Conservation (phyloP, 2,329 filamentous ascomycete species). For the Calonectria henricotiae region DNA sequence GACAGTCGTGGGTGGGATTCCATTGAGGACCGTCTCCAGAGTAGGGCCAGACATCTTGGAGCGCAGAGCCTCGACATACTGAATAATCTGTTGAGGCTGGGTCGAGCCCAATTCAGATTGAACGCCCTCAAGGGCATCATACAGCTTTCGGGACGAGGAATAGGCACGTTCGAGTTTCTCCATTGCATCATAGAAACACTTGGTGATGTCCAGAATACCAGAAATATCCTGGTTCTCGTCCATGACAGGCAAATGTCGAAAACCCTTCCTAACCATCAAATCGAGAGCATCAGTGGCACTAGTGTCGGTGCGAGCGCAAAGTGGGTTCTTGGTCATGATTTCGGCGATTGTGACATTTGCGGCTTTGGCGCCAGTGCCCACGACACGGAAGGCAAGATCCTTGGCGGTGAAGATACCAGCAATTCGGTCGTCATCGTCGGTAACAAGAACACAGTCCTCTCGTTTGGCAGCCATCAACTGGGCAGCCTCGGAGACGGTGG, state of each 20-base stretch:
- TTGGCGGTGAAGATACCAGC: slow-evolving; percentile 99
- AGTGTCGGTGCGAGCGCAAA: slow-evolving; percentile 97
- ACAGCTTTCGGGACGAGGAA: slow-evolving; percentile 96
- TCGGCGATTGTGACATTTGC: slow-evolving; percentile 93
- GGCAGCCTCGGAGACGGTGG: slow-evolving; percentile 94
- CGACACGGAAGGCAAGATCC: slow-evolving; percentile 96
- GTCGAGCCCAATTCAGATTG: slow-evolving; percentile 96
- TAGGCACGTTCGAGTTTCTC: slow-evolving; percentile 99
- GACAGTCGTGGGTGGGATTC: slow-evolving; percentile 92
- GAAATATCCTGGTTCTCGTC: slow-evolving; percentile 99
- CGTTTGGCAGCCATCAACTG: slow-evolving; percentile 99
- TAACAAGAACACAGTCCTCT: slow-evolving; percentile 97
- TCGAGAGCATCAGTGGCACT: slow-evolving; percentile 98
- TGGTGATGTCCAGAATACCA: slow-evolving; percentile 97
- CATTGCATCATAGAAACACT: slow-evolving; percentile 99
- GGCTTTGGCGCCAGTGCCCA: slow-evolving; percentile 91
- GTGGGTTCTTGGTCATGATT: slow-evolving; percentile 99
- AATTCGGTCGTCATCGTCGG: slow-evolving; percentile 97
- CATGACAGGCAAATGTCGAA: slow-evolving; percentile 98
- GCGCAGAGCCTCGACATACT: slow-evolving; percentile 96
- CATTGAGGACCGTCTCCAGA: slow-evolving; percentile 93
- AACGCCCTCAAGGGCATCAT: slow-evolving; percentile 97
- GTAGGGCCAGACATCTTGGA: slow-evolving; percentile 99
- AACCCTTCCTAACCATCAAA: slow-evolving; percentile 98
- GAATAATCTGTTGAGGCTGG: slow-evolving; percentile 98